Base-by-base conservation (phyloP, 2,329 filamentous ascomycete species). In the Seiridium cupressi region DNA sequence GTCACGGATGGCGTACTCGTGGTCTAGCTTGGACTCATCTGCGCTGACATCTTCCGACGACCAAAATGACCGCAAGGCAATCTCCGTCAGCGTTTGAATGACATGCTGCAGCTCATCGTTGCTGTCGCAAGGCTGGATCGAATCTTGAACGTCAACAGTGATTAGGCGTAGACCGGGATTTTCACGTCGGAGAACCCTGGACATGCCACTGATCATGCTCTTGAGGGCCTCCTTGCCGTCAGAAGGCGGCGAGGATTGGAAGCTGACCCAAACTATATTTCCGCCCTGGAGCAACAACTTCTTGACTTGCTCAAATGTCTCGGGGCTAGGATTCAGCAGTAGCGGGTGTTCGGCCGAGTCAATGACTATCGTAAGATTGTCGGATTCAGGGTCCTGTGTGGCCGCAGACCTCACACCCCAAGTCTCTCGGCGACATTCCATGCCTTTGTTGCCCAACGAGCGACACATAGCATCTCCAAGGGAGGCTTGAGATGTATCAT, bases 141-240 rank as follows among this genome's bases (percentile, higher is more conserved):
- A 44, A 18, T 60, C 55, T 44, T 58, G 54, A 40, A 58, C n/a
- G 40, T 62, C 58, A 26, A 62, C 57, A 8, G 61, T 63, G 36
- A 61, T 46, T 3, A 61, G 54, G 5, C 31, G 48, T 10, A 61
- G 44, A 3, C 61, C 46, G 7, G 60, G 59, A 35, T 65, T 61
- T 38, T 65, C 64, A 11, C 61, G 61, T 10, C 64, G 64, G 3
- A 65, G 36, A 1, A 64, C 64, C 5, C 62, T 58, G 5, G 59
- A 59, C 51, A 64, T 49, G 7, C 64, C 64, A 8, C 51, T 60
- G 26, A 63, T 51, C 59, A 65, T 62, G 7, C 48, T 57, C 47
- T 61, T 61, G 36, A 60, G 9, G 8, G 60, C 60, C 5, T 56
- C 62, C 4, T 11, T 56, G 2, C 38, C 46, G 4, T 31, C 54